These are phyloP conservation scores for Pseudofabraea citricarpa DNA, from an alignment of 2,329 filamentous ascomycete genomes.

Conservation along the genomic window DNA sequence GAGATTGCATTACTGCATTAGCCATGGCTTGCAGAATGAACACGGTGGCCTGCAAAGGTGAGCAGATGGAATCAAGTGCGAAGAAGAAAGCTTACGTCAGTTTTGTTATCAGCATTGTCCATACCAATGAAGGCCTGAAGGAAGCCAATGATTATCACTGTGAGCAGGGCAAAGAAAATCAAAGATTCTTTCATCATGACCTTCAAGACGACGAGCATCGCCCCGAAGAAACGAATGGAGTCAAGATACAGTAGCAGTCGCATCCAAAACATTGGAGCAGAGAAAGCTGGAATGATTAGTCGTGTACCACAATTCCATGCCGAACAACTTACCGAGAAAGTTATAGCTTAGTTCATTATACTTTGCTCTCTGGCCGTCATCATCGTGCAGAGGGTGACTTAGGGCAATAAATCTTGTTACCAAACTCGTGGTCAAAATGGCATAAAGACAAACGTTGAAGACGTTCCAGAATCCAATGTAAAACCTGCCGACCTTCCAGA, in stretches of 20 bases:
- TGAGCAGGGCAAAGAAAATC: slow-evolving; percentile 90
- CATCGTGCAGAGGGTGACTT: slow-evolving; percentile 46
- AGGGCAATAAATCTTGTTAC: slow-evolving; percentile 75
- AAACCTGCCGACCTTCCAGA: slow-evolving; percentile 88
- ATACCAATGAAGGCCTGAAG: slow-evolving; percentile 92
- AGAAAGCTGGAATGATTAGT: slow-evolving; percentile 75
- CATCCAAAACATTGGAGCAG: slow-evolving; percentile 95
- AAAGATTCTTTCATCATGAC: slow-evolving; percentile 91
- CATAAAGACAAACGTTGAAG: slow-evolving; percentile 83
- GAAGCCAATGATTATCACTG: slow-evolving; percentile 81
- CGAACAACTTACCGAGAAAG: slow-evolving; percentile 57
- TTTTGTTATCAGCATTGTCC: slow-evolving; percentile 73
- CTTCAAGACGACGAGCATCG: slow-evolving; percentile 96
- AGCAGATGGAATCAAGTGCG: slow-evolving; percentile 40
- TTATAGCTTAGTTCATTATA: slow-evolving; percentile 88
- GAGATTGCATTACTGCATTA: slow-evolving; percentile 86
- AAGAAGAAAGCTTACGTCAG: slow-evolving; percentile 34
- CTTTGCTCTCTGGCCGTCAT: slow-evolving; percentile 45
- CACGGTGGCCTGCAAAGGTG: slow-evolving; percentile 43
- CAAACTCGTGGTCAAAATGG: slow-evolving; percentile 73
- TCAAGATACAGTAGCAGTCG: slow-evolving; percentile 90
- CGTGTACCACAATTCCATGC: too few species aligned
- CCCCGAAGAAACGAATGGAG: slow-evolving; percentile 90
- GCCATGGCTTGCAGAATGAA: slow-evolving; percentile 81
- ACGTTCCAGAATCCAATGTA: slow-evolving; percentile 97